A percentile compares a stretch with the other conserved stretches of the same genome.
Evolutionary conservation across 257 asterid genomes (phyloP).

Genomic region (Parsonsia alboflavescens): DNA sequence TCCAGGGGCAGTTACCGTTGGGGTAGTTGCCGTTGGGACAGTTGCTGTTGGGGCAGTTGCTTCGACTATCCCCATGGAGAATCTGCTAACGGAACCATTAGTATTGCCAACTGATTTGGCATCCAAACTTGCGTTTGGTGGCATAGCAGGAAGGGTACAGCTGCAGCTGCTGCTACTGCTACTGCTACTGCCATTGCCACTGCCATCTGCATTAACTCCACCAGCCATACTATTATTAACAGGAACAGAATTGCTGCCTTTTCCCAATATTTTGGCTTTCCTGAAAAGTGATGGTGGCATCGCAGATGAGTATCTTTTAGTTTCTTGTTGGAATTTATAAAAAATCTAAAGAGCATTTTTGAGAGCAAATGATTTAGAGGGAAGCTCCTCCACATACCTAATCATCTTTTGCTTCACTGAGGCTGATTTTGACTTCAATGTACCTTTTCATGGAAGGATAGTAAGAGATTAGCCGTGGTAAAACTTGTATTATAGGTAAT

Average conservation of each 20-base stretch:
- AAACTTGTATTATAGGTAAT: slow-evolving; percentile 8
- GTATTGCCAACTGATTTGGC: slow-evolving; percentile 27
- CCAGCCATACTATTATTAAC: slow-evolving; percentile 21
- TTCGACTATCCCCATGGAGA: not conserved
- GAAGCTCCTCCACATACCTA: slow-evolving; percentile 39
- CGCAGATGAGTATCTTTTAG: not conserved
- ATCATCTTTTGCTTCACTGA: slow-evolving; percentile 41
- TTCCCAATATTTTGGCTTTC: slow-evolving; percentile 69
- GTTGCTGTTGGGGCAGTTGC: not conserved
- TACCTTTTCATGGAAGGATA: slow-evolving; percentile 34
- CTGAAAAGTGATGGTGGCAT: slow-evolving; percentile 33
- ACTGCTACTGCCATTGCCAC: slow-evolving; percentile 17
- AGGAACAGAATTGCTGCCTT: slow-evolving; percentile 32
- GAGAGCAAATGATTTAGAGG: slow-evolving; percentile 5
- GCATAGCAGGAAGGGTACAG: slow-evolving; percentile 12
- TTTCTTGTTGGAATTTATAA: not conserved
- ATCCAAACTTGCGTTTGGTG: slow-evolving; percentile 9
- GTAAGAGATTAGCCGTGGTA: slow-evolving; percentile 17
- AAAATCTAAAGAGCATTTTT: slow-evolving; percentile 8
- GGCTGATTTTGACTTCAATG: slow-evolving; percentile 43
- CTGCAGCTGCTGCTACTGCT: slow-evolving; percentile 19
- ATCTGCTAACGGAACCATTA: not conserved
- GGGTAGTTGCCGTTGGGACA: too few species aligned
- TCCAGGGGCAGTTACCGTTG: not conserved
- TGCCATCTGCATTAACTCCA: slow-evolving; percentile 30